These are phyloP conservation scores for Chytriomyces hyalinus DNA, from an alignment of 192 early-diverging fungal species.

Conservation along the genomic window DNA sequence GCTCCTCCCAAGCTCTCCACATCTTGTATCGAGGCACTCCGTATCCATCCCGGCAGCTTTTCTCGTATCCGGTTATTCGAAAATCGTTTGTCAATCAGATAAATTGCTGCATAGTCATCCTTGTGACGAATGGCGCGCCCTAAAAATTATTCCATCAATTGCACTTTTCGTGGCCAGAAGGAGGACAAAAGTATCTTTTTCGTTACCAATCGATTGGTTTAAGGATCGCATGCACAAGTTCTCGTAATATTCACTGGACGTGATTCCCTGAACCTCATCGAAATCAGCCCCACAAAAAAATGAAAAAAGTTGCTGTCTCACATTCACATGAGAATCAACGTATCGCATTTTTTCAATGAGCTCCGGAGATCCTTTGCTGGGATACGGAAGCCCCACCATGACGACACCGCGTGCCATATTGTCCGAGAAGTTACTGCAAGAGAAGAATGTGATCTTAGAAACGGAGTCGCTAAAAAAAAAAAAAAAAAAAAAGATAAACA, in stretches of 20 bases:
- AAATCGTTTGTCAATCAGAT: conserved; percentile 81
- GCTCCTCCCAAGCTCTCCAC: conserved; percentile 34
- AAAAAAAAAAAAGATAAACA: background rate
- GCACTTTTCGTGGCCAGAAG: background rate
- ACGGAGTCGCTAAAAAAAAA: background rate
- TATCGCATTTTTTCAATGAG: conserved; percentile 76
- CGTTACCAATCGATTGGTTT: conserved; percentile 80
- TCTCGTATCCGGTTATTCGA: conserved; percentile 49
- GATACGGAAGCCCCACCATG: conserved; percentile 89
- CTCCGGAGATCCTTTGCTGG: conserved; percentile 77
- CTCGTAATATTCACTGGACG: conserved; percentile 78
- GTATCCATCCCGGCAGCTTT: conserved; percentile 82
- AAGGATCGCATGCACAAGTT: conserved; percentile 92
- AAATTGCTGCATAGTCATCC: conserved; percentile 83
- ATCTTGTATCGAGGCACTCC: conserved; percentile 43
- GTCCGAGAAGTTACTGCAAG: conserved; percentile 73
- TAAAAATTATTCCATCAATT: conserved; percentile 6
- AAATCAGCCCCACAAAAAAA: background rate
- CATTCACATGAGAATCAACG: conserved; percentile 43
- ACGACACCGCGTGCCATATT: conserved; percentile 80
- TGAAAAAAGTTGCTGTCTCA: background rate
- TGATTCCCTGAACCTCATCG: background rate
- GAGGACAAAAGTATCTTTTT: background rate
- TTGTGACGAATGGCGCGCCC: conserved; percentile 92
- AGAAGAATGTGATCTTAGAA: background rate